A percentile compares a stretch with the other conserved stretches of the same genome.
Evolutionary conservation across 257 asterid species (phyloP).

Genomic region (Cordia subcordata): DNA sequence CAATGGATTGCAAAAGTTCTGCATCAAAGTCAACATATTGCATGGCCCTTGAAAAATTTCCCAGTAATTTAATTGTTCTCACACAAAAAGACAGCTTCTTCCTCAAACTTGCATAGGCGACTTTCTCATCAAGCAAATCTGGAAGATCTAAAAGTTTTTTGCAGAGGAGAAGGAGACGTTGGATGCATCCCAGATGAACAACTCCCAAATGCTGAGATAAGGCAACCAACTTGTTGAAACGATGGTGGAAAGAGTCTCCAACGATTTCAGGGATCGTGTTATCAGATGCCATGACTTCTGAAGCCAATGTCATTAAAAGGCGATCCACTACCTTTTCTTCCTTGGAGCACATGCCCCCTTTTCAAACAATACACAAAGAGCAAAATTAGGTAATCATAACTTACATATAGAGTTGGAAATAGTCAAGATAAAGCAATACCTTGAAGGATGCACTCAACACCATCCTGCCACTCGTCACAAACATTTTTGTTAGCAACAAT

Average conservation of each 20-base stretch:
- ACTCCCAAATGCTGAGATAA: conserved; percentile 75
- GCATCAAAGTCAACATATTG: conserved; percentile 47
- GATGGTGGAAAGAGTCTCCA: conserved; percentile 39
- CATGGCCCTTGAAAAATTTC: conserved; percentile 47
- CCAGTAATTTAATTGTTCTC: conserved; percentile 69
- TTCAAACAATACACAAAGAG: conserved; percentile 12
- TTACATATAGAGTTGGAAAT: background rate
- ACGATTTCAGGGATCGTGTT: conserved; percentile 26
- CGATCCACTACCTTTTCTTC: conserved; percentile 62
- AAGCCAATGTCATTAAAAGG: conserved; percentile 50
- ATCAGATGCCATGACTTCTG: conserved; percentile 58
- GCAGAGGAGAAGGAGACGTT: conserved; percentile 57
- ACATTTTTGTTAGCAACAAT: conserved; percentile 39
- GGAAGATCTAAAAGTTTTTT: conserved; percentile 49
- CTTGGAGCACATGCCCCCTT: conserved; percentile 69
- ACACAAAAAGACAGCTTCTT: conserved; percentile 56
- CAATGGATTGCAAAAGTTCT: conserved; percentile 56
- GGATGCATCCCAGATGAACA: conserved; percentile 73
- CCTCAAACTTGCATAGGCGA: conserved; percentile 41
- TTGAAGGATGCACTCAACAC: conserved; percentile 61
- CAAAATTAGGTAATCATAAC: conserved; percentile 2
- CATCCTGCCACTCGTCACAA: conserved; percentile 43
- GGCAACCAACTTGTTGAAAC: conserved; percentile 35
- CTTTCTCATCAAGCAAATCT: conserved; percentile 52
- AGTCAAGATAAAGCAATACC: conserved; percentile 39